Conservation (phyloP, 1,284 basidiomycete species). For the Phlebopus sp. region DNA sequence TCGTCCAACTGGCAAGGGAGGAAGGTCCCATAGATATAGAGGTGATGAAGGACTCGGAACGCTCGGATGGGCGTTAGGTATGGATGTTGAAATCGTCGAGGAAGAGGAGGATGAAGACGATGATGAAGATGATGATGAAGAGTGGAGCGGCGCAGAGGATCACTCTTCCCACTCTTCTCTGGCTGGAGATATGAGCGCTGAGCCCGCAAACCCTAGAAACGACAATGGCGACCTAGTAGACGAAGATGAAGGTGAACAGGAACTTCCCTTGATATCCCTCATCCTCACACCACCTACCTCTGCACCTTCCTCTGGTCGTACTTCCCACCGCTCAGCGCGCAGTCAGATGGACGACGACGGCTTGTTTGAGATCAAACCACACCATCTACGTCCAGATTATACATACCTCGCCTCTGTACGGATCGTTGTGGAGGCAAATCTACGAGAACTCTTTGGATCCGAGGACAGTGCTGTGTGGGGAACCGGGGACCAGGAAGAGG, state of each 20-base stretch:
- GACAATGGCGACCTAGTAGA: slow-evolving; percentile 18
- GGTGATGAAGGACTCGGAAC: neutral
- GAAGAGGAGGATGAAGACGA: slow-evolving; percentile 3
- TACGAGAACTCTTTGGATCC: slow-evolving; percentile 26
- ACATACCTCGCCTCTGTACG: slow-evolving; percentile 38
- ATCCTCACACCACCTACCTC: slow-evolving; percentile 4
- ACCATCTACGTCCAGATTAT: slow-evolving; percentile 41
- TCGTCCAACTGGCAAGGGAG: neutral
- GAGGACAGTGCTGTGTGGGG: neutral
- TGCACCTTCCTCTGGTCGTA: slow-evolving; percentile 10
- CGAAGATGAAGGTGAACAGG: slow-evolving; percentile 5
- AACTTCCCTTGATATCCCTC: slow-evolving; percentile 13
- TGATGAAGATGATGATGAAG: slow-evolving; percentile 1
- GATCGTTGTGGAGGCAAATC: slow-evolving; percentile 38
- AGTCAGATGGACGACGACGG: neutral
- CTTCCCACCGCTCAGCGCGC: slow-evolving; percentile 11
- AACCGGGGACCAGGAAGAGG: neutral
- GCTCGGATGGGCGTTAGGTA: neutral
- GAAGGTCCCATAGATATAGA: neutral
- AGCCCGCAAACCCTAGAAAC: slow-evolving; percentile 18
- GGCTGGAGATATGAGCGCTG: slow-evolving; percentile 9
- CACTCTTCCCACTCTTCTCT: neutral
- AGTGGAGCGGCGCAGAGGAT: slow-evolving; percentile 14
- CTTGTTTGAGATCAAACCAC: slow-evolving; percentile 23
- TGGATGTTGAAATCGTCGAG: neutral